Evolutionary conservation across 176 grass and related monocot species (phyloP).

Genomic region (Lolium rigidum): DNA sequence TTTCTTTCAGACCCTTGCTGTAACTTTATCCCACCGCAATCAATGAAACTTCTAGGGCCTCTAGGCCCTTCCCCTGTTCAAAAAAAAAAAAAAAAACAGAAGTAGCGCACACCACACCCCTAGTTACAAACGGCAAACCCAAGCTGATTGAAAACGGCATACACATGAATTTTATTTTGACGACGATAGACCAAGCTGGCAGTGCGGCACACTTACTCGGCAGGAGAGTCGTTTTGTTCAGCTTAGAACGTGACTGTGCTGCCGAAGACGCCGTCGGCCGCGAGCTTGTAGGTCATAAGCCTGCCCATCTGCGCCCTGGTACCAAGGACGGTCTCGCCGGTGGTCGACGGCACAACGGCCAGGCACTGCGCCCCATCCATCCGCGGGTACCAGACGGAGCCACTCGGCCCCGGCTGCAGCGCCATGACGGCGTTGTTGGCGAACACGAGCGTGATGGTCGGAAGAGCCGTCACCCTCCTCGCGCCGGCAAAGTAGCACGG

Average conservation of each 20-base stretch:
- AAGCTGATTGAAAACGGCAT: neutral
- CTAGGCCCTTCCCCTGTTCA: no score
- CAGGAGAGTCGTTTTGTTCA: neutral
- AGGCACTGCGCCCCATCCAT: neutral
- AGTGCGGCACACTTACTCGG: neutral
- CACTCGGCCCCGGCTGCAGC: neutral
- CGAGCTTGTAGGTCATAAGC: neutral
- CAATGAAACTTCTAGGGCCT: no score
- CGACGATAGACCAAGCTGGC: no score
- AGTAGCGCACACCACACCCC: no score
- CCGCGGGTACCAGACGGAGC: neutral
- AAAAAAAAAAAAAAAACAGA: no score
- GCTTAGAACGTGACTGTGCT: neutral
- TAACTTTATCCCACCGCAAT: no score
- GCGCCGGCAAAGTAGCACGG: neutral
- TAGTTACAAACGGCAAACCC: no score
- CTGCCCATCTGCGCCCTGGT: neutral
- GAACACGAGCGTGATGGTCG: neutral
- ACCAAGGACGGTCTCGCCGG: neutral
- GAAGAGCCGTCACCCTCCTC: neutral
- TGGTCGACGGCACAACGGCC: neutral
- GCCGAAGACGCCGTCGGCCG: neutral
- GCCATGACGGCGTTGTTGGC: neutral
- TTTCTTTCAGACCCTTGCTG: no score
- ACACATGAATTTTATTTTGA: no score